Evolutionary conservation across 176 grass and related monocot genomes (phyloP).

Genomic region (Oryza officinalis): DNA sequence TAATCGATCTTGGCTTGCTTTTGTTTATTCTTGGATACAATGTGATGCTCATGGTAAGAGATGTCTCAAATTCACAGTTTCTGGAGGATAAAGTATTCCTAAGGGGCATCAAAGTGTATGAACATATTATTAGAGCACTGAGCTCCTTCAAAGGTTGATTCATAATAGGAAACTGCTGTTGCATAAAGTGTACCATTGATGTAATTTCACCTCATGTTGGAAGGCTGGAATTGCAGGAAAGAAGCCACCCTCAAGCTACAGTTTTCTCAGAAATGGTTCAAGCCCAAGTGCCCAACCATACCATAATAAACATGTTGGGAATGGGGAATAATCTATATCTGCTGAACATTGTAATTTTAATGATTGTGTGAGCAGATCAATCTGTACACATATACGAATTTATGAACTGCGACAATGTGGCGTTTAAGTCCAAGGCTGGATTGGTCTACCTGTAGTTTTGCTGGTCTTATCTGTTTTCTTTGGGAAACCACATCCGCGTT

Average conservation of each 20-base stretch:
- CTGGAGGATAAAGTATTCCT: conserved; percentile 83
- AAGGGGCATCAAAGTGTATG: conserved; percentile 84
- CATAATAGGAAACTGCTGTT: not conserved
- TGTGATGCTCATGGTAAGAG: not conserved
- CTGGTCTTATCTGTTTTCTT: too few relatives aligned
- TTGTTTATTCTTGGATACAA: not conserved
- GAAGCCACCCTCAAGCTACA: not conserved
- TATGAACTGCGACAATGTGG: not conserved
- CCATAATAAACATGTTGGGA: conserved; percentile 6
- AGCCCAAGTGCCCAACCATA: not conserved
- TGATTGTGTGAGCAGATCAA: not conserved
- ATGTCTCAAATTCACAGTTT: conserved; percentile 47
- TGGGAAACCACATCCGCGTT: too few relatives aligned
- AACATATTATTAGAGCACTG: conserved; percentile 69
- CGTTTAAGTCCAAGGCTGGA: not conserved
- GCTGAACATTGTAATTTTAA: not conserved
- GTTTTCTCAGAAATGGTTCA: not conserved
- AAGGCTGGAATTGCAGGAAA: not conserved
- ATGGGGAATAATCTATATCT: not conserved
- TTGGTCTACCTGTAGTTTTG: too few relatives aligned
- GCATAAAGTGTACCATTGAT: not conserved
- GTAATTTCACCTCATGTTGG: not conserved
- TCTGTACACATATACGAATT: not conserved
- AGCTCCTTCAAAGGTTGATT: conserved; percentile 61
- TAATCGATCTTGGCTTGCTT: not conserved